A percentile compares a stretch with the other conserved stretches of the same genome.
Conservation (phyloP, 805 yeast genomes). For the Candida morakotiae region DNA sequence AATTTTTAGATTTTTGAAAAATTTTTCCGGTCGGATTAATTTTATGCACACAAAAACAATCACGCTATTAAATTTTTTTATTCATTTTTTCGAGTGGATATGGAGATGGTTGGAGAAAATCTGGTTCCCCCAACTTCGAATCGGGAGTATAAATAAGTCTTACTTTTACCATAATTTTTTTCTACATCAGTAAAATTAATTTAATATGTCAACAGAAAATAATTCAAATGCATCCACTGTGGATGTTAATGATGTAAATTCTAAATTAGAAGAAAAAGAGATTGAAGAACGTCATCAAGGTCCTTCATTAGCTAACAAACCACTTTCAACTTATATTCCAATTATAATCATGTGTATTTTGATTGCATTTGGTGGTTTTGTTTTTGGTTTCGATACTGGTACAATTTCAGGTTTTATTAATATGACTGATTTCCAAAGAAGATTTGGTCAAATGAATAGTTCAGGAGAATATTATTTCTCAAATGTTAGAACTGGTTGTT, state of each 20-base stretch:
- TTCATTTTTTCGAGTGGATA: neutral
- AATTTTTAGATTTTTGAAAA: neutral
- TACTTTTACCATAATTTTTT: neutral
- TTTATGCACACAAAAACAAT: neutral
- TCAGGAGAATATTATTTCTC: slow-evolving; percentile 40
- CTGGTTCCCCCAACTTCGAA: slow-evolving; percentile 3
- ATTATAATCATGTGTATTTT: slow-evolving; percentile 42
- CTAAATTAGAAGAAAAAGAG: slow-evolving; percentile 6
- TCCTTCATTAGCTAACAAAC: slow-evolving; percentile 3
- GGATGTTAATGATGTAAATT: slow-evolving; percentile 3
- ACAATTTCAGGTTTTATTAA: slow-evolving; percentile 69
- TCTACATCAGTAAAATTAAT: no score
- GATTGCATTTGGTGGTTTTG: slow-evolving; percentile 73
- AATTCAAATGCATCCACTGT: slow-evolving; percentile 6
- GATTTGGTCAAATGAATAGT: slow-evolving; percentile 46
- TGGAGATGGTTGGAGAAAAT: slow-evolving; percentile 6
- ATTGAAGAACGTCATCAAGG: slow-evolving; percentile 1
- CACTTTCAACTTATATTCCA: slow-evolving; percentile 22
- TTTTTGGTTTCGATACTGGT: slow-evolving; percentile 77
- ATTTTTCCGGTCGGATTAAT: slow-evolving; percentile 7
- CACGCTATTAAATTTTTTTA: slow-evolving; percentile 1
- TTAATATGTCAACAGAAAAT: slow-evolving; percentile 3
- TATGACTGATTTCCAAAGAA: slow-evolving; percentile 47
- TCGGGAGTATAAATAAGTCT: no score
- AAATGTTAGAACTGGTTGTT: slow-evolving; percentile 46